Evolutionary conservation across 2,329 filamentous ascomycete species (phyloP).

Genomic region (Ciborinia camelliae): DNA sequence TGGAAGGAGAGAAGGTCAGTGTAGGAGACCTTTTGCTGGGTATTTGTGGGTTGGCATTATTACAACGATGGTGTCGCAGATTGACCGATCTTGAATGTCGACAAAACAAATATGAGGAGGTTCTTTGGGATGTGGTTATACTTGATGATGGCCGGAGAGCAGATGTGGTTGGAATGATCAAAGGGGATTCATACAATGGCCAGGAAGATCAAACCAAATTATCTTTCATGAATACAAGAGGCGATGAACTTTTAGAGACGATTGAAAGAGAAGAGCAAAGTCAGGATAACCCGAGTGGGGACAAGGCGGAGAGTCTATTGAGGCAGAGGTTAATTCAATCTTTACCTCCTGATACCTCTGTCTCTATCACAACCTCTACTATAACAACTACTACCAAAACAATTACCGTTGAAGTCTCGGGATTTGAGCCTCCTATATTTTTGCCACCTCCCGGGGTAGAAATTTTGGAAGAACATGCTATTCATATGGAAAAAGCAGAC

Average conservation of each 20-base stretch:
- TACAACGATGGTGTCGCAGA: conserved; percentile 56
- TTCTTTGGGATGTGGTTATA: conserved; percentile 65
- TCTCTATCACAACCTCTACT: conserved; percentile 58
- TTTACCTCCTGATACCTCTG: conserved; percentile 53
- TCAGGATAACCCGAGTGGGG: conserved; percentile 41
- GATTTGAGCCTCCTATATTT: conserved; percentile 49
- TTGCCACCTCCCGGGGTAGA: conserved; percentile 57
- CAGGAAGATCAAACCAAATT: conserved; percentile 36
- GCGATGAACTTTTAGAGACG: conserved; percentile 38
- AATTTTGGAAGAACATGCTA: conserved; percentile 50
- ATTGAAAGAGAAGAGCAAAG: conserved; percentile 38
- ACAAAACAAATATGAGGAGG: conserved; percentile 50
- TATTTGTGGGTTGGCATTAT: conserved; percentile 57
- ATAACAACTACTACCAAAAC: conserved; percentile 58
- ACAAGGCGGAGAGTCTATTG: conserved; percentile 46
- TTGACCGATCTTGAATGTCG: conserved; percentile 49
- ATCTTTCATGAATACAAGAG: conserved; percentile 33
- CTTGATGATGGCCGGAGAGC: conserved; percentile 56
- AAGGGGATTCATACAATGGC: conserved; percentile 33
- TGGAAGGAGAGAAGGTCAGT: conserved; percentile 56
- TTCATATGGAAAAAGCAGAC: conserved; percentile 25
- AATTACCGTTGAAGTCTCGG: conserved; percentile 61
- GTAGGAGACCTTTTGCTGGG: conserved; percentile 60
- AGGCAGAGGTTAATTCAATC: conserved; percentile 54
- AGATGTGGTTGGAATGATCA: conserved; percentile 45